Evolutionary conservation across 108 stramenopile genomes (phyloP).

Genomic region (Skeletonema marinoi): DNA sequence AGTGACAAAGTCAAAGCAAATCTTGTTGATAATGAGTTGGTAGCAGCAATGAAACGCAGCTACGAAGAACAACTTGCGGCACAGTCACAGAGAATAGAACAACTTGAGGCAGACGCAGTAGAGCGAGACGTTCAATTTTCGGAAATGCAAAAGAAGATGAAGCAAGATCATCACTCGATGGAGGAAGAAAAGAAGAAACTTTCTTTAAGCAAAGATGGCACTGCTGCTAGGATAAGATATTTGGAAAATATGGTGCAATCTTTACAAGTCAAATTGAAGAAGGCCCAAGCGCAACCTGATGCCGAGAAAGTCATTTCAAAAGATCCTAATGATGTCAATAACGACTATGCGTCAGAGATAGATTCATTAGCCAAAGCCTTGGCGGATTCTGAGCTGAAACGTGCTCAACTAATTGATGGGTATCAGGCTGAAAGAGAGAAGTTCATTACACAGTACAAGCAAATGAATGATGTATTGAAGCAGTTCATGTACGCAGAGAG

Average conservation of each 20-base stretch:
- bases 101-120: constrained; percentile 16
- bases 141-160: constrained; percentile 11
- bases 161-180: neutral
- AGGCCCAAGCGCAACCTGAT: neutral
- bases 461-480: constrained; percentile 26
- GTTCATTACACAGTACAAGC: constrained; percentile 27
- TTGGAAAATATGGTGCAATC: constrained; percentile 35
- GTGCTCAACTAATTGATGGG: constrained; percentile 28
- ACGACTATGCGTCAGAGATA: constrained; percentile 1
- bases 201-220: constrained; percentile 26
- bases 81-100: neutral
- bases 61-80: constrained; percentile 1
- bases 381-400: constrained; percentile 28
- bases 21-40: neutral
- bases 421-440: constrained; percentile 32
- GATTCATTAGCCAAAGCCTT: constrained; percentile 26
- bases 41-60: constrained; percentile 10
- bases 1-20: neutral
- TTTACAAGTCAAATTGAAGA: constrained; percentile 26
- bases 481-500: constrained; percentile 1
- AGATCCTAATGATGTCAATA: neutral
- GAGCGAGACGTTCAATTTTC: constrained; percentile 10
- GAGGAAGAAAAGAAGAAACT: constrained; percentile 12
- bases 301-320: neutral
- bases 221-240: constrained; percentile 32